Conservation (phyloP, 495 filamentous ascomycete species). For the Melanomma pulvis-pyrius region DNA sequence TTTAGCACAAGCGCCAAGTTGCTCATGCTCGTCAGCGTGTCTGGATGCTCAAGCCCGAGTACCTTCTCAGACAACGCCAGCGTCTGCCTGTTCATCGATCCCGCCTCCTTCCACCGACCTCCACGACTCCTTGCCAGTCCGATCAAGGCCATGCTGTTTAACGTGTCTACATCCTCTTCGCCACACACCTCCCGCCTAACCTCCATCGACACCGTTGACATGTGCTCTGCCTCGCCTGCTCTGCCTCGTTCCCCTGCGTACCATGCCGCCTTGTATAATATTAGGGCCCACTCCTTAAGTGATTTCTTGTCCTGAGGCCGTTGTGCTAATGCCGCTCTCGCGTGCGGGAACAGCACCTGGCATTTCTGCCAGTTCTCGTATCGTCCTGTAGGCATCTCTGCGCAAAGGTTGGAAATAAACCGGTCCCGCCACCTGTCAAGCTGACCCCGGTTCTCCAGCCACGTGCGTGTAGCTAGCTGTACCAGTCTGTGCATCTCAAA, state of each 20-base stretch:
- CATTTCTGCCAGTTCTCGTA: constrained; percentile 39
- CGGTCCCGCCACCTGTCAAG: constrained; percentile 46
- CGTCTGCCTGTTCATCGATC: neutral
- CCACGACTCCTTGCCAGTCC: constrained; percentile 3
- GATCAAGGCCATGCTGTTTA: constrained; percentile 18
- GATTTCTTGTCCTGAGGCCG: constrained; percentile 17
- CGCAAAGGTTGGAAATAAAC: constrained; percentile 47
- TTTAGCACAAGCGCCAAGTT: constrained; percentile 4
- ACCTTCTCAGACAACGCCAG: neutral
- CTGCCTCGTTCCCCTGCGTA: constrained; percentile 12
- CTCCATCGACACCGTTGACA: constrained; percentile 6
- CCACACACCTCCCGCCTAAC: constrained; percentile 17
- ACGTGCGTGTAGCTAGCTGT: constrained; percentile 50
- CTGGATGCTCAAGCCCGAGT: neutral
- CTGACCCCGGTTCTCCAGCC: constrained; percentile 47
- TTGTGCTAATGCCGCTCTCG: constrained; percentile 23
- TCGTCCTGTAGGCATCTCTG: constrained; percentile 46
- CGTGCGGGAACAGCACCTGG: constrained; percentile 42
- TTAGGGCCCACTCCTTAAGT: constrained; percentile 35
- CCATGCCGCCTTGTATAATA: constrained; percentile 27
- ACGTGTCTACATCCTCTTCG: constrained; percentile 22
- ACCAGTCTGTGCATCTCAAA: constrained; percentile 57
- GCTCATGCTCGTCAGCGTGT: constrained; percentile 6
- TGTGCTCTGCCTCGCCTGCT: constrained; percentile 10
- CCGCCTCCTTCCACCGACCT: constrained; percentile 19